Conservation (phyloP, 306 rosid species). For the Acacia melanoxylon region DNA sequence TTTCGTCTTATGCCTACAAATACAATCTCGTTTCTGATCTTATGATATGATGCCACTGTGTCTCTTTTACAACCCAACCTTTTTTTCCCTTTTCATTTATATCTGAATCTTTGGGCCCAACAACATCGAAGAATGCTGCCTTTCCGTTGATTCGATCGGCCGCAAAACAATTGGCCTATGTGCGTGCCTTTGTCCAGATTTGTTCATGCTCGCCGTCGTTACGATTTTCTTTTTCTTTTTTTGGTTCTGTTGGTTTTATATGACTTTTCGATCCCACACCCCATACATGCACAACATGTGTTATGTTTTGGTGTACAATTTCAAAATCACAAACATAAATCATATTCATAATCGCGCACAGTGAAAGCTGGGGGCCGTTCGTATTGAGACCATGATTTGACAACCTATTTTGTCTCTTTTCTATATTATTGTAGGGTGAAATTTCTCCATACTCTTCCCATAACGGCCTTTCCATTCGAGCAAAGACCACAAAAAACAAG, state of each 20-base stretch:
- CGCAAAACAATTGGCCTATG: neutral
- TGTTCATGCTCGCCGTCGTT: neutral
- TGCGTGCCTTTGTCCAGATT: neutral
- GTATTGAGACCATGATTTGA: neutral
- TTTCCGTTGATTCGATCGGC: constrained; percentile 11
- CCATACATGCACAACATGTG: neutral
- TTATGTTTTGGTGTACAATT: neutral
- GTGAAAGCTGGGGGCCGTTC: neutral
- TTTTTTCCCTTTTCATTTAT: neutral
- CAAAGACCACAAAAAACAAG: neutral
- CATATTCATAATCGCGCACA: neutral
- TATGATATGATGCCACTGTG: neutral
- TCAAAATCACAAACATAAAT: neutral
- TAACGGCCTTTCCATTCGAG: neutral
- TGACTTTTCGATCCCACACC: neutral
- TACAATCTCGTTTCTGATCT: neutral
- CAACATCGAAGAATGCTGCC: neutral
- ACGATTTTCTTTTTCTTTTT: neutral
- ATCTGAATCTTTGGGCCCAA: neutral
- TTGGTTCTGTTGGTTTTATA: neutral
- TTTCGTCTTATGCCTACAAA: neutral
- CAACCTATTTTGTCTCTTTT: neutral
- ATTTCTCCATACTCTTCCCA: neutral
- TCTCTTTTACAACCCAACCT: neutral
- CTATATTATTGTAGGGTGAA: neutral